Evolutionary conservation across 2,329 filamentous ascomycete species (phyloP), one percentile per base, ranked within the genome.

Genomic region (Trichoderma simmonsii): DNA sequence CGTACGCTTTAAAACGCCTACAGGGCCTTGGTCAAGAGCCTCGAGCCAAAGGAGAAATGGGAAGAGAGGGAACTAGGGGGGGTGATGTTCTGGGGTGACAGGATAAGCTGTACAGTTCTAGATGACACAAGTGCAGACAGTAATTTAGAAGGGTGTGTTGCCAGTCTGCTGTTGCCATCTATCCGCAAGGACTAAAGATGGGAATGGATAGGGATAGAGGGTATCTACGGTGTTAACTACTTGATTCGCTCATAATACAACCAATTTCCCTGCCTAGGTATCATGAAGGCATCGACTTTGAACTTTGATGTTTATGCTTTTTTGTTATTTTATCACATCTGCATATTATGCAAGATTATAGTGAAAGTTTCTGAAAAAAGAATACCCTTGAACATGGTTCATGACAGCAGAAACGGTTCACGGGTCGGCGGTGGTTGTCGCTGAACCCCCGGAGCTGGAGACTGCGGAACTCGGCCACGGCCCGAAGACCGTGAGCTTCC

Each of bases 1-100:
- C 51, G 86, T 85, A 6, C 81, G 86, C 75, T 77, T 89, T 26
- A 85, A 83, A 76, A 86, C 83, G 74, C 84, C 84, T 30, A 83
- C 85, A 1, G 84, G 83, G 1, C 80, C 82, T 8, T 85, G 84
- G 83, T 84, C 84, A 12, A 82, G 85, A 64, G 81, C 83, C 26
- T 81, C 84, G 21, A 83, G 82, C 72, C 60, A 77, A 75, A 68
- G 73, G 73, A 66, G 73, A 67, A 64, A 72, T 34, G 65, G 48
- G 24, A 71, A 48, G 57, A 71, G 69, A n/a, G 71, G 71, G 36
- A 62, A 26, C 39, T 69, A 24, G 61, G 15, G 65, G 28, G 18
- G 4, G 4, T 43, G 30, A n/a, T 43, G 26, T n/a, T 30, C 43
- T 51, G 18, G 26, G 3, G 18, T 14, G 12, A 39, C 61, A 6